Evolutionary conservation across 129 eudicot species (phyloP).

Genomic region (Pseudognaphalium luteoalbum): DNA sequence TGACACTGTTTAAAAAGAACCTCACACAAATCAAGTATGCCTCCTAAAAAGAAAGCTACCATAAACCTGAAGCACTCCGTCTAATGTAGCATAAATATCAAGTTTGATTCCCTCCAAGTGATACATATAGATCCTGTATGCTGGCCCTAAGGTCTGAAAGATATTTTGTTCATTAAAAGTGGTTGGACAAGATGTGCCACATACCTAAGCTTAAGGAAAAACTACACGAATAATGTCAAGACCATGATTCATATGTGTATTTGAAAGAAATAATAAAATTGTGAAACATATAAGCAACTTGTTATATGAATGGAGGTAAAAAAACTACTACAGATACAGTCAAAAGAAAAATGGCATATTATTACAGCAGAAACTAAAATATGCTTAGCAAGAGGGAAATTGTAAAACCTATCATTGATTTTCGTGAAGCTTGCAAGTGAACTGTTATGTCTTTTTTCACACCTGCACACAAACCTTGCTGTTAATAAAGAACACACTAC

Average conservation of each 20-base stretch:
- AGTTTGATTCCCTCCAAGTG: neutral
- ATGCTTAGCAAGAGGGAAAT: neutral
- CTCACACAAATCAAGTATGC: neutral
- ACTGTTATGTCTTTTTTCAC: neutral
- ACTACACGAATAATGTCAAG: neutral
- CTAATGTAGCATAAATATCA: neutral
- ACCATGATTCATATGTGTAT: neutral
- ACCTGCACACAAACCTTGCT: neutral
- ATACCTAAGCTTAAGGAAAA: neutral
- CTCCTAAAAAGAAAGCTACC: neutral
- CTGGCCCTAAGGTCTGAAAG: neutral
- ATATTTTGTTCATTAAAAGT: neutral
- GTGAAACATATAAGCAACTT: neutral
- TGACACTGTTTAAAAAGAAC: neutral
- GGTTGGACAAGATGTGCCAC: neutral
- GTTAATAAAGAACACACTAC: neutral
- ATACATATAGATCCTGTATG: neutral
- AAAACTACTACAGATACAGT: neutral
- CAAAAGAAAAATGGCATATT: neutral
- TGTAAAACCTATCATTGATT: neutral
- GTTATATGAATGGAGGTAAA: neutral
- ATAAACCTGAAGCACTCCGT: neutral
- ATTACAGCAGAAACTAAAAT: neutral
- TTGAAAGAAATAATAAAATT: neutral
- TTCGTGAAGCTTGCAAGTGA: neutral